Conservation (phyloP, 2,329 filamentous ascomycete species). For the Diplodia mutila region DNA sequence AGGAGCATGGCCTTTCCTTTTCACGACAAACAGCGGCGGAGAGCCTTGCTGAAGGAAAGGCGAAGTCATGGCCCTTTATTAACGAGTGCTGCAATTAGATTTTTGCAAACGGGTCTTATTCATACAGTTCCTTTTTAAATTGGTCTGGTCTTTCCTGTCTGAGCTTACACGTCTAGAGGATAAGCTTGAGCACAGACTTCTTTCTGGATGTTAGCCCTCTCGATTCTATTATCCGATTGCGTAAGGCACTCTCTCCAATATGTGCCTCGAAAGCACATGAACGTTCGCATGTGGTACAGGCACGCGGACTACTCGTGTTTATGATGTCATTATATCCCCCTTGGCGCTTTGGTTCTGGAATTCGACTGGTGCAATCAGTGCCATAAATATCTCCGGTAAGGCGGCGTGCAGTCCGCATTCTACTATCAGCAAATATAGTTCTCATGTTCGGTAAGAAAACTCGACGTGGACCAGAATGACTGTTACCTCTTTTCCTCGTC, state of each 20-base stretch:
- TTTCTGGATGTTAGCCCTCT: background rate
- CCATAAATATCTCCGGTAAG: background rate
- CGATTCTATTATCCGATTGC: background rate
- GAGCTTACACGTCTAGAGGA: background rate
- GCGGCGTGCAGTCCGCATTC: background rate
- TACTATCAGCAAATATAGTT: background rate
- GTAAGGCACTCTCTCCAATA: background rate
- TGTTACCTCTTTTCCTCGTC: background rate
- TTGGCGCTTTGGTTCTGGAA: background rate
- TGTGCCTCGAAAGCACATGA: background rate
- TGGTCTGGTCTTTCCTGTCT: background rate
- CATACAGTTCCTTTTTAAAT: background rate
- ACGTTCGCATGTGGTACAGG: background rate
- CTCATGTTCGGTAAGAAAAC: background rate
- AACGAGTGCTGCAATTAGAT: constrained; percentile 13
- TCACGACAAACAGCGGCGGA: constrained; percentile 1
- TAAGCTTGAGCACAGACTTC: background rate
- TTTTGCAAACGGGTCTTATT: constrained; percentile 5
- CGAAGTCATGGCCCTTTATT: background rate
- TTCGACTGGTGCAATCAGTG: background rate
- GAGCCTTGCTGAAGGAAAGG: constrained; percentile 9
- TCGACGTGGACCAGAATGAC: too few species aligned
- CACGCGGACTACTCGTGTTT: background rate
- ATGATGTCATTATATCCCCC: background rate
- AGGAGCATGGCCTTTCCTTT: background rate